Evolutionary conservation across 2,329 filamentous ascomycete genomes (phyloP), one percentile per base, ranked within the genome.

Genomic region (Ophiocordyceps australis): DNA sequence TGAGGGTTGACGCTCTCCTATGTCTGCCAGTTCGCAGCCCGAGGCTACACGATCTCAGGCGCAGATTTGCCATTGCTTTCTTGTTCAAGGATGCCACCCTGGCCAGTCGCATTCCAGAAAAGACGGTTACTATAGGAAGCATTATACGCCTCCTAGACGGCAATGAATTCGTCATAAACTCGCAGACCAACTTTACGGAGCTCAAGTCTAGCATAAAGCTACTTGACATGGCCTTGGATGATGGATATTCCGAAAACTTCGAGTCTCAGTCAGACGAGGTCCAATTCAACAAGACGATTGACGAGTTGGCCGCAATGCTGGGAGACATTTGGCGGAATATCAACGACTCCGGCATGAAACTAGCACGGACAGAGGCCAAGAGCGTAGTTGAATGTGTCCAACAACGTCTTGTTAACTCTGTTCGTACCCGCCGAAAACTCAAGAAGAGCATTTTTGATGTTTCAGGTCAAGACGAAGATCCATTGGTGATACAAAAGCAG

Each of bases 321-420:
- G 68, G 73, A 33, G 45, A 50, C 11, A 51, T 72, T 17, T 60
- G 59, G 47, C 54, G 57, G 30, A 62, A 62, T 20, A 91, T 92
- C 39, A 64, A 74, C 30, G 79, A 83, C 39, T 64, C 73, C 2
- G 80, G 79, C 21, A 75, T 80, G 23, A 70, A 70, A 14, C 58
- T 89, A 30, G 63, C 65, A 11, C 65, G 78, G 17, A 76, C 79
- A 17, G 72, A 91, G 40, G 71, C 78, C 9, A 93, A 92, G 49
- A 71, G 72, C 28, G 61, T 64, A 9, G 58, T 92, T 20, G 77
- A 91, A 38, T 63, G 72, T 30, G 53, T 93, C n/a, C 64, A 74
- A 30, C 71, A 78, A 39, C 68, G 85, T 28, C 56, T 94, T 10
- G 52, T 71, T 24, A 72, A 76, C 42, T 64, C 68, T 3, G 73